Conservation (phyloP, 805 yeast species). For the Maudiozyma bulderi region DNA sequence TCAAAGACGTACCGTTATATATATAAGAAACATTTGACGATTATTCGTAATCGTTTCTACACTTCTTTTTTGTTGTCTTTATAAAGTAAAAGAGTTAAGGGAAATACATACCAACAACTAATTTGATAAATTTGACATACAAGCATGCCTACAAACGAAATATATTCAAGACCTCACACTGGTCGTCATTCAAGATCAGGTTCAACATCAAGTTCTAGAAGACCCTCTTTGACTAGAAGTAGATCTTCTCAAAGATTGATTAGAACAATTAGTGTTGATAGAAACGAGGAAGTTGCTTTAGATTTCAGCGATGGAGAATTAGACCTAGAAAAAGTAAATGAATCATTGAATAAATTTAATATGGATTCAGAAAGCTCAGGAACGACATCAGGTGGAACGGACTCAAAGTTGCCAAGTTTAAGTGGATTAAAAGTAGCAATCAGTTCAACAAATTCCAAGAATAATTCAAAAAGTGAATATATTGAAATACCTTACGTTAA, state of each 20-base stretch:
- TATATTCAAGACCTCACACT: slow-evolving; percentile 21
- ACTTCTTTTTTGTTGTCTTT: too few relatives aligned
- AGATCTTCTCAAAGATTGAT: slow-evolving; percentile 24
- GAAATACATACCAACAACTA: too few relatives aligned
- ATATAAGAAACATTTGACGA: too few relatives aligned
- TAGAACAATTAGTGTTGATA: slow-evolving; percentile 22
- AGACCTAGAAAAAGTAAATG: not conserved
- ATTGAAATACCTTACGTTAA: slow-evolving; percentile 40
- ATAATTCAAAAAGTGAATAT: slow-evolving; percentile 10
- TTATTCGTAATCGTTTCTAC: too few relatives aligned
- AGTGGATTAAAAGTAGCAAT: slow-evolving; percentile 7
- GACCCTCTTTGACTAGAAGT: slow-evolving; percentile 19
- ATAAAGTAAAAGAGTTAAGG: not conserved
- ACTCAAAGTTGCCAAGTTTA: slow-evolving; percentile 2
- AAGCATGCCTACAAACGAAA: not conserved
- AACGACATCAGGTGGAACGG: not conserved
- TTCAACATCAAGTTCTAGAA: slow-evolving; percentile 11
- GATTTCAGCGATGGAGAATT: not conserved
- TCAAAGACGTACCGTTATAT: too few relatives aligned
- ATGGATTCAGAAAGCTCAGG: not conserved
- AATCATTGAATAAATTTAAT: not conserved
- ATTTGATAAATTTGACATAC: too few relatives aligned
- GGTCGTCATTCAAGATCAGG: slow-evolving; percentile 3
- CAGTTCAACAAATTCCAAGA: slow-evolving; percentile 1
- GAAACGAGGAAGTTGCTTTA: slow-evolving; percentile 7